A percentile compares a stretch with the other conserved stretches of the same genome.
Conservation (phyloP, 2,329 filamentous ascomycete genomes). For the Ceratocystis cacaofunesta region DNA sequence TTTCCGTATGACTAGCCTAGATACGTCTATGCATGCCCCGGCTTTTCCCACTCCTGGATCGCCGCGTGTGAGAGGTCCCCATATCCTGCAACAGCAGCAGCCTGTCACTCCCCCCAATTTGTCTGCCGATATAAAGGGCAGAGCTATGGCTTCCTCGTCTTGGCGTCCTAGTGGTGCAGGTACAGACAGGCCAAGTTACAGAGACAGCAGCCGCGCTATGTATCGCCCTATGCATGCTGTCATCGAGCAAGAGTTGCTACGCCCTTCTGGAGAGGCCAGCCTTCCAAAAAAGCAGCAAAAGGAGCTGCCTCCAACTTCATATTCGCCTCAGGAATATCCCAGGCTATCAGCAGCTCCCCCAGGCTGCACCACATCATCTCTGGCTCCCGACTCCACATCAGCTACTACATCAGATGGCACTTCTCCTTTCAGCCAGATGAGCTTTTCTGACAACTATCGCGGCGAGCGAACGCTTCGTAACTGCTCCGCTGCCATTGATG, state of each 20-base stretch:
- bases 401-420: not conserved
- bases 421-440: constrained; percentile 17
- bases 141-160: not conserved
- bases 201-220: not conserved
- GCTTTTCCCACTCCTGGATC: not conserved
- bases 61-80: not conserved
- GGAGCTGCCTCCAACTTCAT: not conserved
- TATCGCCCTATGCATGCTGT: constrained; percentile 14
- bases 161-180: not conserved
- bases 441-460: constrained; percentile 26
- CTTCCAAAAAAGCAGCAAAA: not conserved
- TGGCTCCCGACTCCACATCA: not conserved
- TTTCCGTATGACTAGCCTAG: not conserved
- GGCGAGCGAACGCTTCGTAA: constrained; percentile 29
- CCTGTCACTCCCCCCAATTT: not conserved
- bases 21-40: not conserved
- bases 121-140: not conserved
- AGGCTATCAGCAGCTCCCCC: not conserved
- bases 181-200: not conserved
- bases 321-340: not conserved
- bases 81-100: not conserved
- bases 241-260: not conserved
- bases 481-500: constrained; percentile 27
- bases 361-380: not conserved
- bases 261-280: not conserved